Percentiles rank a stretch among this genome's conserved stretches.
These are phyloP conservation scores for Fusarium redolens DNA, from an alignment of 2,329 filamentous ascomycete genomes.

Conservation along the genomic window DNA sequence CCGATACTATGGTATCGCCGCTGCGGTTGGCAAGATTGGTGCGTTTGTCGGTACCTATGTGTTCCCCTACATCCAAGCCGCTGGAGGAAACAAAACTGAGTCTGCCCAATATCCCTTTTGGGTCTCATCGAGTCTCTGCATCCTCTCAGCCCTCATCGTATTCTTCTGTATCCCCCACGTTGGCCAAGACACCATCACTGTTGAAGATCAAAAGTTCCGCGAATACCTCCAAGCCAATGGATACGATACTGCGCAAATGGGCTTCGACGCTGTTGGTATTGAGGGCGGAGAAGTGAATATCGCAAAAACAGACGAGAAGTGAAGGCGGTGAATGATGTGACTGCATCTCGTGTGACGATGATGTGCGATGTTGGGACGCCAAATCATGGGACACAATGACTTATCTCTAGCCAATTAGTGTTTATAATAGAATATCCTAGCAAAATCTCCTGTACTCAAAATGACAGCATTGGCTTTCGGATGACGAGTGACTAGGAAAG, in stretches of 20 bases:
- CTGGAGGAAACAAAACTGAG: constrained; percentile 63
- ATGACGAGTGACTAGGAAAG: too few relatives aligned
- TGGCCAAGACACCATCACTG: constrained; percentile 84
- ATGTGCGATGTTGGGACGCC: neutral
- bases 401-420: neutral
- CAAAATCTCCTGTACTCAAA: neutral
- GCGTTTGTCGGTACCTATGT: constrained; percentile 90
- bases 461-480: too few relatives aligned
- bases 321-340: neutral
- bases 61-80: constrained; percentile 77
- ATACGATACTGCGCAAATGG: constrained; percentile 74
- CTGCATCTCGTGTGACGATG: neutral
- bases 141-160: constrained; percentile 72
- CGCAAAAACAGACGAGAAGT: constrained; percentile 26
- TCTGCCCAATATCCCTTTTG: constrained; percentile 89
- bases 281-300: constrained; percentile 16
- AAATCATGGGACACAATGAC: neutral
- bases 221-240: constrained; percentile 78
- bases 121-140: constrained; percentile 80
- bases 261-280: constrained; percentile 50
- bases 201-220: constrained; percentile 81
- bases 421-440: neutral
- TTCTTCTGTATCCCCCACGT: constrained; percentile 80
- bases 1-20: constrained; percentile 76
- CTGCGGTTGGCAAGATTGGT: constrained; percentile 79